phyloP scores from a whole-genome alignment of 163 green algal species.

The Smithsoniella earleae region DNA sequence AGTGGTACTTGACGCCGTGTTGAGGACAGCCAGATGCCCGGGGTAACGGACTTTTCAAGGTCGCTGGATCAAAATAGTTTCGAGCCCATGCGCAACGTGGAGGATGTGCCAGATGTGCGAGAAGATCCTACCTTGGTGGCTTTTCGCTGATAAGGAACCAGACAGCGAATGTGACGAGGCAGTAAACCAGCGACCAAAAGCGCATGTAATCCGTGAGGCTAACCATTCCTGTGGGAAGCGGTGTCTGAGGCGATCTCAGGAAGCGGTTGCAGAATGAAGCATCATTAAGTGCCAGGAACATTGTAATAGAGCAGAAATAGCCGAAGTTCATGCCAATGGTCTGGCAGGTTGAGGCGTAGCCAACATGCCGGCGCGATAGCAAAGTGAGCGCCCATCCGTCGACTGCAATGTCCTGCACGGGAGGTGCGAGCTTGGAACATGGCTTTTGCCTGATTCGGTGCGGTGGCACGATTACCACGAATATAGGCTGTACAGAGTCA shows the following conservation, averaged over 20 bases:
- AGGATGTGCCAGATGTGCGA: too few relatives aligned
- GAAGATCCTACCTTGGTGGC: too few relatives aligned
- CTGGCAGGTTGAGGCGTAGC: conserved; percentile 83
- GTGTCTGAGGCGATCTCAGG: not conserved
- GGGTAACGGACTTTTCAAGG: too few relatives aligned
- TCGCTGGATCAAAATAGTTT: too few relatives aligned
- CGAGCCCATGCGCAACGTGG: too few relatives aligned
- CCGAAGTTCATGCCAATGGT: conserved; percentile 85
- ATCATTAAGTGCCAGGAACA: conserved; percentile 79
- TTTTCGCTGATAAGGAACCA: conserved; percentile 56
- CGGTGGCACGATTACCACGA: not conserved
- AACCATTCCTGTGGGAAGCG: conserved; percentile 37
- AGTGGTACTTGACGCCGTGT: too few relatives aligned
- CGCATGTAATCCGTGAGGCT: conserved; percentile 64
- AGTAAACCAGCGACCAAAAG: conserved; percentile 73
- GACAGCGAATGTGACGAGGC: conserved; percentile 54
- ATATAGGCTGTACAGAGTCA: not conserved
- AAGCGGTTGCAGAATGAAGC: conserved; percentile 28
- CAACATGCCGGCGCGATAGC: conserved; percentile 71
- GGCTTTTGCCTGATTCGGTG: not conserved
- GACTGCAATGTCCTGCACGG: conserved; percentile 84
- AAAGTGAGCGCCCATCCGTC: conserved; percentile 92
- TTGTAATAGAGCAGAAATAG: conserved; percentile 89
- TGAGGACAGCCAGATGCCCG: too few relatives aligned
- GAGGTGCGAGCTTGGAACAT: too few relatives aligned